These are phyloP conservation scores for Cladosporium cucumerinum DNA, from an alignment of 2,329 filamentous ascomycete genomes.

Conservation along the genomic window DNA sequence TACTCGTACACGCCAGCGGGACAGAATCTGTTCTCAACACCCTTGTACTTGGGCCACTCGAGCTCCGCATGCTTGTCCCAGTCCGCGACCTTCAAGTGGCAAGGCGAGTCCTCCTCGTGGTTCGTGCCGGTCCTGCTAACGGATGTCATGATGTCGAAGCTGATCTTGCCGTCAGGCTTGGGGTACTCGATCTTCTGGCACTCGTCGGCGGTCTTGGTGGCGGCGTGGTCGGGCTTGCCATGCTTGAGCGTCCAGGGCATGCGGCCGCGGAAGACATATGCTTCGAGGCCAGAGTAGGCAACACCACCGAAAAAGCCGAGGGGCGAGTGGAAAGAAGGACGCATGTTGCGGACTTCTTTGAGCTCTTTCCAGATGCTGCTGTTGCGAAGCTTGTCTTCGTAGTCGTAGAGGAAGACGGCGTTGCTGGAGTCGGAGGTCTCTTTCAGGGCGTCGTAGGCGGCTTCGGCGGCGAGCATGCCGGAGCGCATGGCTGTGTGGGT, in stretches of 20 bases:
- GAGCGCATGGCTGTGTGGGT: slow-evolving; percentile 98
- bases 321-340: slow-evolving; percentile 85
- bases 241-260: slow-evolving; percentile 92
- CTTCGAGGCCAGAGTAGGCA: slow-evolving; percentile 88
- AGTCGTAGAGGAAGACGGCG: slow-evolving; percentile 88
- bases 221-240: slow-evolving; percentile 69
- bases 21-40: slow-evolving; percentile 93
- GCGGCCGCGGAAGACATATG: slow-evolving; percentile 79
- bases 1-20: slow-evolving; percentile 98
- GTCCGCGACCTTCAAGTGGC: slow-evolving; percentile 90
- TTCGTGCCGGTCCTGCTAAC: slow-evolving; percentile 95
- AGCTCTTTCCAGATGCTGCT: slow-evolving; percentile 93
- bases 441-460: slow-evolving; percentile 73
- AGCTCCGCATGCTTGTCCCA: slow-evolving; percentile 85
- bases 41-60: slow-evolving; percentile 84
- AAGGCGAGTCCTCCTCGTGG: slow-evolving; percentile 97
- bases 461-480: slow-evolving; percentile 92
- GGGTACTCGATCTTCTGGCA: slow-evolving; percentile 91
- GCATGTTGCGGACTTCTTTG: slow-evolving; percentile 94
- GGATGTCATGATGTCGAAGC: slow-evolving; percentile 92
- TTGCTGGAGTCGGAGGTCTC: slow-evolving; percentile 52
- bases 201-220: slow-evolving; percentile 75
- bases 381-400: slow-evolving; percentile 81
- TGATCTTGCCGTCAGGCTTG: slow-evolving; percentile 92
- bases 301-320: slow-evolving; percentile 87